Evolutionary conservation across 208 protist species (phyloP).

Genomic region (Wallacemonas sp.): DNA sequence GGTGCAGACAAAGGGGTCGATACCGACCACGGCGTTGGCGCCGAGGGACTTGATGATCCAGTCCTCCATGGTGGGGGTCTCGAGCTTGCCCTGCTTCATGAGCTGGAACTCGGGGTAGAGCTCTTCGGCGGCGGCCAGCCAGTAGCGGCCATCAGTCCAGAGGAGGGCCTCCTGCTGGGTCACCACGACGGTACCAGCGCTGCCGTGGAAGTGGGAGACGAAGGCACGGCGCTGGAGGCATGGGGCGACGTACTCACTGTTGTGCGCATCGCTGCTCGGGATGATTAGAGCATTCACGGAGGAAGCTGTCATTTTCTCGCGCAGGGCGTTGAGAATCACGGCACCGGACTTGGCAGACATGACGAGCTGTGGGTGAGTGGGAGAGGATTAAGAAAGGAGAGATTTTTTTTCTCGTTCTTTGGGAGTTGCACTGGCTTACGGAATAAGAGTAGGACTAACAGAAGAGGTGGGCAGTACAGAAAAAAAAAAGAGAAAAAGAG

Average conservation of each 20-base stretch:
- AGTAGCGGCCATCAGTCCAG: conserved; percentile 98
- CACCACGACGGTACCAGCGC: conserved; percentile 88
- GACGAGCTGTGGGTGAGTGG: background rate
- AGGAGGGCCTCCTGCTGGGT: conserved; percentile 82
- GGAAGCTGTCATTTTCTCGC: conserved; percentile 70
- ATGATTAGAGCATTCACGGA: conserved; percentile 87
- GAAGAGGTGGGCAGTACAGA: background rate
- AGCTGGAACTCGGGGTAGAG: conserved; percentile 82
- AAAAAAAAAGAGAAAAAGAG: background rate
- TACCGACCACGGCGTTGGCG: conserved; percentile 37
- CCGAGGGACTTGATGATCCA: conserved; percentile 64
- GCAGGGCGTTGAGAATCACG: conserved; percentile 48
- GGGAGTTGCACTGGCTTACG: no score
- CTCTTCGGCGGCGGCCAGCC: conserved; percentile 87
- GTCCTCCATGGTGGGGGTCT: conserved; percentile 64
- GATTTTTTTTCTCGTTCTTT: background rate
- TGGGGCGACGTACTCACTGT: conserved; percentile 95
- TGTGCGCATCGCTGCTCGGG: conserved; percentile 93
- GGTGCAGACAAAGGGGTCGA: conserved; percentile 72
- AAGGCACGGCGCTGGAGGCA: conserved; percentile 91
- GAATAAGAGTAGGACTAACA: no score
- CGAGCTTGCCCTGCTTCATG: conserved; percentile 78
- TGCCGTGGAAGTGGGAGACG: conserved; percentile 95
- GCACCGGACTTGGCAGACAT: conserved; percentile 28
- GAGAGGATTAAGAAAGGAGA: background rate